Conservation (phyloP, 1,139 yeast species). For the Diutina sp. region DNA sequence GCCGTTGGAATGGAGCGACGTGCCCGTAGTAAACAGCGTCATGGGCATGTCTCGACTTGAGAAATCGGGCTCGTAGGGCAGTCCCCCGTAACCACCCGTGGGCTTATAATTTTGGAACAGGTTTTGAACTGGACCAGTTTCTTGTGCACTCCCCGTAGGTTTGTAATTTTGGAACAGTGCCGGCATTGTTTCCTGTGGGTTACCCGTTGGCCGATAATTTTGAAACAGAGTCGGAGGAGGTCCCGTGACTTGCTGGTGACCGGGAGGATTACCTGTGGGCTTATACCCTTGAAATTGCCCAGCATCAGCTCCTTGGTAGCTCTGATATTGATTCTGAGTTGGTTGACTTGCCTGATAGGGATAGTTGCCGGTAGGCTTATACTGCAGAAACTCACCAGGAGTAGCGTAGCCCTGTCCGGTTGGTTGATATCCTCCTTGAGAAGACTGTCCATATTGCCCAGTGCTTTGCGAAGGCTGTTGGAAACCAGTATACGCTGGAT, state of each 20-base stretch:
- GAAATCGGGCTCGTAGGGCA: not conserved
- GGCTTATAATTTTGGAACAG: slow-evolving; percentile 1
- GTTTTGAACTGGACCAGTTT: not conserved
- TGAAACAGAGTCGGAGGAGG: not conserved
- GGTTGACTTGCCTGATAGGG: not conserved
- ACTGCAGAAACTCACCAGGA: not conserved
- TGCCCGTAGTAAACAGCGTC: not conserved
- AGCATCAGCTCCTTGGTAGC: not conserved
- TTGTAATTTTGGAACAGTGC: slow-evolving; percentile 1
- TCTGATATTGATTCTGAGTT: not conserved
- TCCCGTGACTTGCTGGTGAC: not conserved
- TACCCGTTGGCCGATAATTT: not conserved
- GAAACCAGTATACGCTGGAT: not conserved
- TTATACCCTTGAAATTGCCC: not conserved
- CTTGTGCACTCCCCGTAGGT: not conserved
- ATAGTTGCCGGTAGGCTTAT: not conserved
- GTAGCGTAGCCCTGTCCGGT: not conserved
- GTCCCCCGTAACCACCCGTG: not conserved
- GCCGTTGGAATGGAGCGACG: not conserved
- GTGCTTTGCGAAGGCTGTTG: not conserved
- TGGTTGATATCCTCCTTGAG: not conserved
- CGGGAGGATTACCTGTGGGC: not conserved
- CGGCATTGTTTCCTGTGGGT: not conserved
- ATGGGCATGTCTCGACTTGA: not conserved
- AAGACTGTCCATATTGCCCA: not conserved